A percentile compares a stretch with the other conserved stretches of the same genome.
Evolutionary conservation across 2,329 filamentous ascomycete genomes (phyloP).

Genomic region (Lecanicillium sp.): DNA sequence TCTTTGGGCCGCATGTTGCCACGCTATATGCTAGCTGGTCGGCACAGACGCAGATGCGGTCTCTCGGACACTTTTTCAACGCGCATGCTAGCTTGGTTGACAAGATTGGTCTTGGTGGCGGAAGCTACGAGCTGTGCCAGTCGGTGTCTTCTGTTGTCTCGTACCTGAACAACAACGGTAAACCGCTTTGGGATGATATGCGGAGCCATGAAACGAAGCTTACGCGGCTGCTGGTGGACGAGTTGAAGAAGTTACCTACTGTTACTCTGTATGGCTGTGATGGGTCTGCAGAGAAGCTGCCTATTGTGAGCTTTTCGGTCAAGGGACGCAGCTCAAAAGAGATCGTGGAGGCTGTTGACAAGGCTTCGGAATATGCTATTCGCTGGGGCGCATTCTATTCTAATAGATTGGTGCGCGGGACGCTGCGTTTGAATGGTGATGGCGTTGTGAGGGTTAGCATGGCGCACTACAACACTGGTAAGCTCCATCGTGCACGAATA

Average conservation of each 20-base stretch:
- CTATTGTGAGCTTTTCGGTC: conserved; percentile 60
- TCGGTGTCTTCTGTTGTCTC: conserved; percentile 51
- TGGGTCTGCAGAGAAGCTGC: conserved; percentile 43
- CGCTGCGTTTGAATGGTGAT: conserved; percentile 46
- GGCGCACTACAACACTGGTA: conserved; percentile 64
- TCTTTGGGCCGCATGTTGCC: conserved; percentile 69
- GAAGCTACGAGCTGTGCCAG: conserved; percentile 62
- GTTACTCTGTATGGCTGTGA: conserved; percentile 50
- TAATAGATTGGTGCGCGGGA: conserved; percentile 50
- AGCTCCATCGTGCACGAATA: conserved; percentile 19
- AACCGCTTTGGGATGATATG: conserved; percentile 40
- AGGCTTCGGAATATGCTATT: conserved; percentile 49
- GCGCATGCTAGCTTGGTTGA: conserved; percentile 48
- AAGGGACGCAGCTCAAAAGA: conserved; percentile 45
- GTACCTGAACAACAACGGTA: conserved; percentile 43
- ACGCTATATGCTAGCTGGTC: conserved; percentile 56
- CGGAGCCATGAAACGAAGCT: conserved; percentile 51
- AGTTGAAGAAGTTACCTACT: conserved; percentile 42
- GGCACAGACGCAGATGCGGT: conserved; percentile 47
- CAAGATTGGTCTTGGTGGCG: conserved; percentile 60
- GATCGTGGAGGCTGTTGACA: conserved; percentile 55
- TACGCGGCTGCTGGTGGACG: conserved; percentile 50
- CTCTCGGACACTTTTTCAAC: conserved; percentile 62
- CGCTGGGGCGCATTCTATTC: conserved; percentile 64
- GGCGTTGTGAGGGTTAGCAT: conserved; percentile 63